Evolutionary conservation across 2,329 filamentous ascomycete genomes (phyloP).

Genomic region (Torrubiella hemipterigena): DNA sequence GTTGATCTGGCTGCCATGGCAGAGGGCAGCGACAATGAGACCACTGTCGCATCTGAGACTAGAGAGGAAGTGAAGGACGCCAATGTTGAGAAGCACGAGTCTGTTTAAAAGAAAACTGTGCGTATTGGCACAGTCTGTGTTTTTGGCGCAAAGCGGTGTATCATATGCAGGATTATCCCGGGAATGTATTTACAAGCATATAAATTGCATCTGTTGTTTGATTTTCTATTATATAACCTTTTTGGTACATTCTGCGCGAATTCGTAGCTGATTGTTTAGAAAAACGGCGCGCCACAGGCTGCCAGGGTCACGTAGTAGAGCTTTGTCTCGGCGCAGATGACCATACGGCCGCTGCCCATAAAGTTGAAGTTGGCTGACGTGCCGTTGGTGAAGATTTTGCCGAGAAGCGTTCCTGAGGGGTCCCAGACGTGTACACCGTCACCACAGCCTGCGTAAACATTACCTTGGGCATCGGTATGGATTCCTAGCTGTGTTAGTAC

Average conservation of each 20-base stretch:
- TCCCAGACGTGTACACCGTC: slow-evolving; percentile 39
- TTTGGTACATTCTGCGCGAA: too few relatives aligned
- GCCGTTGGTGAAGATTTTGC: slow-evolving; percentile 41
- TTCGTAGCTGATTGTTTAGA: too few relatives aligned
- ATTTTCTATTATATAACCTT: background rate
- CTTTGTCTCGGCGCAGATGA: slow-evolving; percentile 21
- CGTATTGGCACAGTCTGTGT: background rate
- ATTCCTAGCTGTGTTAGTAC: slow-evolving; percentile 27
- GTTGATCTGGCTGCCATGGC: slow-evolving; percentile 20
- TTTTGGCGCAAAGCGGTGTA: background rate
- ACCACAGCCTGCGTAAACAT: slow-evolving; percentile 38
- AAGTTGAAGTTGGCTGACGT: slow-evolving; percentile 34
- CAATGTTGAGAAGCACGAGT: background rate
- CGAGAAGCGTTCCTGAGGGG: slow-evolving; percentile 31
- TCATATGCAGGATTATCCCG: background rate
- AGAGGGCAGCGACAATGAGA: background rate
- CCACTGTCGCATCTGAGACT: too few relatives aligned
- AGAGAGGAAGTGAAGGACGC: too few relatives aligned
- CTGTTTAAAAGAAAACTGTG: background rate
- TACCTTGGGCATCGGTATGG: slow-evolving; percentile 40
- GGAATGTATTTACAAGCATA: too few relatives aligned
- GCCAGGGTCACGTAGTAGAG: slow-evolving; percentile 19
- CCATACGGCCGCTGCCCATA: slow-evolving; percentile 21
- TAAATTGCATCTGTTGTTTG: background rate
- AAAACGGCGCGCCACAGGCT: slow-evolving; percentile 8